phyloP scores from a whole-genome alignment of 2,329 filamentous ascomycete genomes.

The Coniochaeta sp. region DNA sequence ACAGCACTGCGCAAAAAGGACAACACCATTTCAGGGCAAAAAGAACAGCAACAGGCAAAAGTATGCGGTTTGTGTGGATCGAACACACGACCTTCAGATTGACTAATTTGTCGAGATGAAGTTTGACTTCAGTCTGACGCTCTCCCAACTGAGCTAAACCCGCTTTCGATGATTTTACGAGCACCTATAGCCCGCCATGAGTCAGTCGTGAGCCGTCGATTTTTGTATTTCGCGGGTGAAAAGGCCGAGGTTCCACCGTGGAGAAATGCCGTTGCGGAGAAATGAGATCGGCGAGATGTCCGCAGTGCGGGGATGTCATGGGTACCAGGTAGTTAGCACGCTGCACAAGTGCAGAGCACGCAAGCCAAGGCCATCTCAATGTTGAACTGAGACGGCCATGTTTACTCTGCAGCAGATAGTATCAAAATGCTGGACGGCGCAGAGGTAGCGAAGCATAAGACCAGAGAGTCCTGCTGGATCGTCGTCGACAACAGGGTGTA shows the following conservation, averaged over 20 bases:
- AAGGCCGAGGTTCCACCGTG: not conserved
- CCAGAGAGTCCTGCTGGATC: slow-evolving; percentile 28
- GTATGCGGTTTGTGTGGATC: not conserved
- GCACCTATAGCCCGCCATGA: too few species aligned
- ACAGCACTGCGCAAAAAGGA: too few species aligned
- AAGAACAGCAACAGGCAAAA: not conserved
- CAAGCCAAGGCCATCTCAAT: too few species aligned
- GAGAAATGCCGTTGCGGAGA: not conserved
- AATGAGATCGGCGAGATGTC: not conserved
- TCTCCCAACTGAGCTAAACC: slow-evolving; percentile 1
- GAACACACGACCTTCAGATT: not conserved
- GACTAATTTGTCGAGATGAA: not conserved
- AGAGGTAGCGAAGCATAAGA: slow-evolving; percentile 26
- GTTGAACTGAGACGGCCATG: not conserved
- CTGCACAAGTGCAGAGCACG: too few species aligned
- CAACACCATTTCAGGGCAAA: too few species aligned
- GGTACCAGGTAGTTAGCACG: too few species aligned
- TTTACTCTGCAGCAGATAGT: too few species aligned
- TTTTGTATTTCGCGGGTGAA: not conserved
- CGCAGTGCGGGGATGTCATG: not conserved
- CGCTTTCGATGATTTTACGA: too few species aligned
- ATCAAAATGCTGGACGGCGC: slow-evolving; percentile 18
- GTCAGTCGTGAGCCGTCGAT: too few species aligned
- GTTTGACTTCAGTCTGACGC: not conserved
- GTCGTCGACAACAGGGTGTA: slow-evolving; percentile 25